Evolutionary conservation across 768 basidiomycete species (phyloP), one percentile per base, ranked within the genome.

Genomic region (Boletus barrowsii): DNA sequence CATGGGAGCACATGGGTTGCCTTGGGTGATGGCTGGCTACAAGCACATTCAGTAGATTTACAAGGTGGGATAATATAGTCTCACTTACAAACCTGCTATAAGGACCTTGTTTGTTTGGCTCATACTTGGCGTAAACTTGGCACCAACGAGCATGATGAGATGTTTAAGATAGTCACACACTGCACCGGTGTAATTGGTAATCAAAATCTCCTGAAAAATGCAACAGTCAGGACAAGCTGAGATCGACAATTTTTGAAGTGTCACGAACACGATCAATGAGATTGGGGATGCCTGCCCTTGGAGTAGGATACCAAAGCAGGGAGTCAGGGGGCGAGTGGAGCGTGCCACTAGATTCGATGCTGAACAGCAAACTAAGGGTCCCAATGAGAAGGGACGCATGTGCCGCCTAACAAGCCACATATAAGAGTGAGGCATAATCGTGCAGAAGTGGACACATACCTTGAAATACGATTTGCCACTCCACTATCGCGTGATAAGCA

Each of bases 101-200:
- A 97, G 82, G 39, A 84, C 83, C 5, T 88, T 92, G 62, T 92
- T 96, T 20, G 74, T 72, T 10, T 79, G 80, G 0, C 83, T 81
- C 87, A 98, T 88, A 45, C 82, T 89, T 0, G 93, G 83, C 3
- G 91, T 92, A 62, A 93, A 95, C 26, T 71, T 77, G 1, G 82
- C 93, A 2, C 93, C 94, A 79, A 91, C 83, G 5, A 81, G 71
- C 6, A 72, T 72, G 47, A 98, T 89, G 15, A 98, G 74, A 57
- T 83, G 85, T 73, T 93, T 93, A 47, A 98, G 77, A 64, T 95
- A 95, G 49, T 96, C 93, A 3, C 93, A 79, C 7, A 89, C 80
- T 36, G 86, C 83, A 3, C 94, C 93, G 0, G 90, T 88, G 66
- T 94, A 96, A 65, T 95, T 95, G 0, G 93, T 93, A 2, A 96